Evolutionary conservation across 768 basidiomycete genomes (phyloP).

Genomic region (Astraeus odoratus): DNA sequence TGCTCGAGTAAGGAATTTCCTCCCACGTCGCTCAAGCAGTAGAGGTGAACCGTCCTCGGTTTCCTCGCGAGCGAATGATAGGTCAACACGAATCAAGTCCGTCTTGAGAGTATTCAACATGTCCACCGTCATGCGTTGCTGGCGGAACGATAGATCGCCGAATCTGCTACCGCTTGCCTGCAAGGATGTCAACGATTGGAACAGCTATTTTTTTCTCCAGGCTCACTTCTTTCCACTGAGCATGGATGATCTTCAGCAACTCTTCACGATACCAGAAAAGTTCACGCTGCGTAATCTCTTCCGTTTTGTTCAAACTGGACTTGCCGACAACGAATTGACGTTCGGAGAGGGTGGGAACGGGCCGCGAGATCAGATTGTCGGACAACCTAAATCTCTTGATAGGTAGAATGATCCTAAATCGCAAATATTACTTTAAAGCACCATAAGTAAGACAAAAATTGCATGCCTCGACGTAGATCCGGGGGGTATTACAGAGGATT

Average conservation of each 20-base stretch:
- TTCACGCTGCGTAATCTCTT: conserved; percentile 63
- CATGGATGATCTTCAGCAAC: conserved; percentile 60
- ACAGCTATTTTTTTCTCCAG: background rate
- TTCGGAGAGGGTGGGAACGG: conserved; percentile 81
- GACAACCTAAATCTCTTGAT: conserved; percentile 63
- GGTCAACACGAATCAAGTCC: conserved; percentile 53
- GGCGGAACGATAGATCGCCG: conserved; percentile 72
- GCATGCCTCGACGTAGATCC: conserved; percentile 78
- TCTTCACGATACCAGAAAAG: conserved; percentile 97
- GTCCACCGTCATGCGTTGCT: conserved; percentile 65
- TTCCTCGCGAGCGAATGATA: conserved; percentile 40
- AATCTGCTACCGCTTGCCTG: conserved; percentile 75
- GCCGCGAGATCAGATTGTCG: conserved; percentile 46
- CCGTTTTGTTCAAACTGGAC: conserved; percentile 49
- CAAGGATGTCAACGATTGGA: conserved; percentile 2
- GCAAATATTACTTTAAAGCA: background rate
- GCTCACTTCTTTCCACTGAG: conserved; percentile 80
- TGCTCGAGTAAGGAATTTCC: conserved; percentile 43
- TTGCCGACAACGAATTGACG: conserved; percentile 88
- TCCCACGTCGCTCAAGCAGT: conserved; percentile 15
- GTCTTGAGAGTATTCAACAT: conserved; percentile 77
- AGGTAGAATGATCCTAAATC: conserved; percentile 56
- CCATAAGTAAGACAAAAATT: background rate
- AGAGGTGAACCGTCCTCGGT: conserved; percentile 9
- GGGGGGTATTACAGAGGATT: conserved; percentile 67